These are phyloP conservation scores for Epichloe sibirici DNA, from an alignment of 2,329 filamentous ascomycete genomes.

Conservation along the genomic window DNA sequence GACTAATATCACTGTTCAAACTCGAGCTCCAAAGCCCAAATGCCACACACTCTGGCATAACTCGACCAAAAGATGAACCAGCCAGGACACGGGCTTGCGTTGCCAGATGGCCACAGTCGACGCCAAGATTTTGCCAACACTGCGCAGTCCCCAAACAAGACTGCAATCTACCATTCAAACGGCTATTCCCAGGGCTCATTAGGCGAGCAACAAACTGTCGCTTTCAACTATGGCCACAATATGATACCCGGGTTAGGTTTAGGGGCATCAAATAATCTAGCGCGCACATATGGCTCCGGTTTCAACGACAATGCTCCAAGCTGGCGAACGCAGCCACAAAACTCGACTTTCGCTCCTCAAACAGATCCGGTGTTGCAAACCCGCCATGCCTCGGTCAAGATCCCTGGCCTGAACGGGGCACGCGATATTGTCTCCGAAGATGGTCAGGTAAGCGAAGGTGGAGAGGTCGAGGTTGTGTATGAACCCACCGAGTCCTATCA, in stretches of 20 bases:
- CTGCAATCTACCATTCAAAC: constrained; percentile 5
- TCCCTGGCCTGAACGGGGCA: constrained; percentile 1
- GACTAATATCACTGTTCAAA: background rate
- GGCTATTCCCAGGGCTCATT: background rate
- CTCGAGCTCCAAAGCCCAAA: background rate
- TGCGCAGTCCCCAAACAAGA: constrained; percentile 8
- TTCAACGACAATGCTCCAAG: constrained; percentile 1
- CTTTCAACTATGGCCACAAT: constrained; percentile 11
- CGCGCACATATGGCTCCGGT: constrained; percentile 10
- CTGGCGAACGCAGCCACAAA: constrained; percentile 1
- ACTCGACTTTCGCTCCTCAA: background rate
- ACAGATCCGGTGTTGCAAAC: background rate
- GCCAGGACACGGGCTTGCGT: constrained; percentile 16
- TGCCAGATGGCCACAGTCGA: constrained; percentile 12
- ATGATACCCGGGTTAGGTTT: constrained; percentile 24
- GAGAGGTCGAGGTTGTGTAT: constrained; percentile 45
- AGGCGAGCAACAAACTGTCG: constrained; percentile 12
- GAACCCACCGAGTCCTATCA: constrained; percentile 23
- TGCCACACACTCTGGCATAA: background rate
- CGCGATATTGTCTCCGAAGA: constrained; percentile 41
- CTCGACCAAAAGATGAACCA: constrained; percentile 17
- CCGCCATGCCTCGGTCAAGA: background rate
- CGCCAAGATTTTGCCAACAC: constrained; percentile 12
- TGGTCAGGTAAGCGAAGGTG: constrained; percentile 61
- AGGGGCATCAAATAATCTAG: constrained; percentile 11